Conservation (phyloP, 768 basidiomycete genomes). For the Trametes maxima region DNA sequence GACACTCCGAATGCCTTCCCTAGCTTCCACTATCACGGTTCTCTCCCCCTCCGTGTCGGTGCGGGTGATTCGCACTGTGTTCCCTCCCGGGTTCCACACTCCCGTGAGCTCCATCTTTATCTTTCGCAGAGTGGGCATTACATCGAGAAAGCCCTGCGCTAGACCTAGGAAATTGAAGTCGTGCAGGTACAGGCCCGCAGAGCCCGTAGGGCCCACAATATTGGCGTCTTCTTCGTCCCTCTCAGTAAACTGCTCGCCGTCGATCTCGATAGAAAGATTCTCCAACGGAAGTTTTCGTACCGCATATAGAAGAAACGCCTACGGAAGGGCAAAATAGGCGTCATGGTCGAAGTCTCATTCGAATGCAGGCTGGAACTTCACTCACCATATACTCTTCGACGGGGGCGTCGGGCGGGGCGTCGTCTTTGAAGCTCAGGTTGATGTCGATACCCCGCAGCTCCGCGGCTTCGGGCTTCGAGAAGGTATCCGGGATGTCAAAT, state of each 20-base stretch:
- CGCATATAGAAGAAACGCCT: background rate
- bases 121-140: background rate
- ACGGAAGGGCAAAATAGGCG: background rate
- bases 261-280: background rate
- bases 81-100: background rate
- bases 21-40: background rate
- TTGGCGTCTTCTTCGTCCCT: background rate
- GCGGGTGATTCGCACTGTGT: background rate
- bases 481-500: background rate
- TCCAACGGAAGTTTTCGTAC: background rate
- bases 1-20: background rate
- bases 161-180: background rate
- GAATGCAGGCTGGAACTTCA: background rate
- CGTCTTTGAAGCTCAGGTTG: background rate
- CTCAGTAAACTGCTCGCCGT: background rate
- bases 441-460: background rate
- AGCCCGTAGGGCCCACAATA: background rate
- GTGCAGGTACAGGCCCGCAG: background rate
- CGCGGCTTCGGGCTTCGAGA: background rate
- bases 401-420: background rate
- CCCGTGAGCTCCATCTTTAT: background rate
- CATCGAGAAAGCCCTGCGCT: background rate
- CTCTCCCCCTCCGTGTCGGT: background rate
- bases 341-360: background rate
- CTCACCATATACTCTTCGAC: background rate